Evolutionary conservation across 2,329 filamentous ascomycete species (phyloP).

Genomic region (Diaporthe batatas): DNA sequence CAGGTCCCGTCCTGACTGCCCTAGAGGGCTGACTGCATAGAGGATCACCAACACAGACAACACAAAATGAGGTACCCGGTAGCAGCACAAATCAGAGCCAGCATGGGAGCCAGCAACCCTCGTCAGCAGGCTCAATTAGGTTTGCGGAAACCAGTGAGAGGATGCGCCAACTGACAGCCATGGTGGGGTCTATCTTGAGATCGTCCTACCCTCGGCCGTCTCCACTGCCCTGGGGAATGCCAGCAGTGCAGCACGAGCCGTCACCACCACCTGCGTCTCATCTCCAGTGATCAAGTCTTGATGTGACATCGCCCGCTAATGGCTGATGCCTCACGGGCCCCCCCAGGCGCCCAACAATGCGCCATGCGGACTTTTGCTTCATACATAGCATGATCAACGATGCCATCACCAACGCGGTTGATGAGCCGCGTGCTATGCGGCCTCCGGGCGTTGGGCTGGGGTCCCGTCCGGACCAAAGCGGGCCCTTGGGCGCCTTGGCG

Average conservation of each 20-base stretch:
- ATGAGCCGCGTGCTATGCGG: conserved; percentile 31
- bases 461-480: conserved; percentile 30
- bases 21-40: background rate
- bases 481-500: conserved; percentile 26
- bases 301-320: conserved; percentile 26
- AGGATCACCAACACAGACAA: background rate
- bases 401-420: conserved; percentile 21
- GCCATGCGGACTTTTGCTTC: background rate
- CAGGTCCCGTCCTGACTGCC: background rate
- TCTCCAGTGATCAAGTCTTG: conserved; percentile 13
- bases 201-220: conserved; percentile 1
- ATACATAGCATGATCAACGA: conserved; percentile 30
- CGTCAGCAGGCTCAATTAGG: conserved; percentile 30
- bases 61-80: background rate
- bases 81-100: background rate
- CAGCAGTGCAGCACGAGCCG: conserved; percentile 21
- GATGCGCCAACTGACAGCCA: conserved; percentile 7
- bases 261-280: background rate
- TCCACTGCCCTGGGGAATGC: conserved; percentile 5
- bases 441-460: conserved; percentile 29
- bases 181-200: conserved; percentile 28
- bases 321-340: conserved; percentile 21
- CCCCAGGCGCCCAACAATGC: background rate
- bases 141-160: conserved; percentile 16
- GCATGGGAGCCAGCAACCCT: conserved; percentile 1